Base-by-base conservation (phyloP, 345 rosid genomes). In the Mangifera indica region DNA sequence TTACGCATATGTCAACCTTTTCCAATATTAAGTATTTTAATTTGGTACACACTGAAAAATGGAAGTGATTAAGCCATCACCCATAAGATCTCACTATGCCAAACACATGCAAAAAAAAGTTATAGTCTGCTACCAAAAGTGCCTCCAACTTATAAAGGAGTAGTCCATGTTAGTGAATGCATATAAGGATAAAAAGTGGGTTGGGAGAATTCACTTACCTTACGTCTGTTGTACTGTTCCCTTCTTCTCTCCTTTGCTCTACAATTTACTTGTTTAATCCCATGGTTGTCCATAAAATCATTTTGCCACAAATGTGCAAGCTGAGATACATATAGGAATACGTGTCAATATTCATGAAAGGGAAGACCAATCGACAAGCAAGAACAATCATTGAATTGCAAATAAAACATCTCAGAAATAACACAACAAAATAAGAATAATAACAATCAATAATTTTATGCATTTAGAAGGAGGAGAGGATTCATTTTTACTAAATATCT, bases 271-370 rank as follows among this genome's bases (percentile, higher is more conserved):
- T 83, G 89, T 79, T 87, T 92, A 74, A 92, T 90, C 78, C 88
- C 93, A 83, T 84, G 93, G 79, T 92, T 92, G 89, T 94, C 95
- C 93, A 92, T 92, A 63, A 81, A 70, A 68, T 84, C 91, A 70
- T 76, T 84, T 72, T 97, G 98, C 98, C 98, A 94, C 72, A 94
- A 72, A 37, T 73, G 83, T 66, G 97, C 96, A 72, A 94, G 88
- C 98, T 94, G 89, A 61, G 84, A 59, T 75, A 29, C 20, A 70
- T 40, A 78, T 44, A 49, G 44, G 66, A 57, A 24, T 70, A 72
- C 54, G 66, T 53, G 71, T 77, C 60, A 80, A 65, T 76, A 65
- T 74, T 52, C n/a, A 71, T 58, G 63, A 21, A 65, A 66, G 59
- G 58, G 8, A 37, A n/a, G 21, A 22, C 45, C n/a, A 11, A n/a